These are phyloP conservation scores for Exutisphaerella laricina DNA, from an alignment of 2,329 filamentous ascomycete species.

Conservation along the genomic window DNA sequence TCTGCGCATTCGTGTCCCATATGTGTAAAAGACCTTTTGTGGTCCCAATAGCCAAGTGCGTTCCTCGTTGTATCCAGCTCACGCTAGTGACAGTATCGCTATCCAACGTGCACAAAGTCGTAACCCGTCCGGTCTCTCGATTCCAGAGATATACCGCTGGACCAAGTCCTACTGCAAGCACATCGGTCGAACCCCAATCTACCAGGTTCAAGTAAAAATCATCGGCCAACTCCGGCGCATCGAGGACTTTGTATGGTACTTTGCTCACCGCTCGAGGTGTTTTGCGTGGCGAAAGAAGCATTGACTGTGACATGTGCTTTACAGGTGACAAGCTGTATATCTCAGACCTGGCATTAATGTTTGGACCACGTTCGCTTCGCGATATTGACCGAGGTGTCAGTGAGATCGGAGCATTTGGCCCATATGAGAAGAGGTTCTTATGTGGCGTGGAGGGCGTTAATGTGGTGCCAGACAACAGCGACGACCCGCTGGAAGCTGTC, in stretches of 20 bases:
- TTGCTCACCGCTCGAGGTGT: conserved; percentile 88
- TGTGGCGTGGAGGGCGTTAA: conserved; percentile 91
- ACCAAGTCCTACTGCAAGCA: conserved; percentile 85
- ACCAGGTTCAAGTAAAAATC: conserved; percentile 98
- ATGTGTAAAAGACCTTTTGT: conserved; percentile 94
- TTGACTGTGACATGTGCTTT: conserved; percentile 84
- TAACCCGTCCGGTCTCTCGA: conserved; percentile 81
- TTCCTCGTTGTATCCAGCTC: conserved; percentile 93
- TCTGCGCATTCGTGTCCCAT: conserved; percentile 86
- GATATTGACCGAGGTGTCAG: conserved; percentile 59
- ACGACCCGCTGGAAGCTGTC: conserved; percentile 59
- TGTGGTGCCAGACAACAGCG: conserved; percentile 60
- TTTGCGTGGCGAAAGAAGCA: conserved; percentile 83
- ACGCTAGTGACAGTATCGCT: conserved; percentile 96
- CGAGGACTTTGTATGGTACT: conserved; percentile 94
- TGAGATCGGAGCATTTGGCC: conserved; percentile 80
- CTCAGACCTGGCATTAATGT: conserved; percentile 83
- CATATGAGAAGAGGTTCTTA: conserved; percentile 84
- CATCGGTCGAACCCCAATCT: conserved; percentile 94
- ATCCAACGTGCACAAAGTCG: conserved; percentile 84
- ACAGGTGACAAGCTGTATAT: conserved; percentile 95
- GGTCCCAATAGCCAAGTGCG: conserved; percentile 91
- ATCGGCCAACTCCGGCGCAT: conserved; percentile 91
- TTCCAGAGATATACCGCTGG: conserved; percentile 99
- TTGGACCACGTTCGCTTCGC: conserved; percentile 78